phyloP scores from a whole-genome alignment of 169 alveolate genomes.

The Eimeria necatrix region DNA sequence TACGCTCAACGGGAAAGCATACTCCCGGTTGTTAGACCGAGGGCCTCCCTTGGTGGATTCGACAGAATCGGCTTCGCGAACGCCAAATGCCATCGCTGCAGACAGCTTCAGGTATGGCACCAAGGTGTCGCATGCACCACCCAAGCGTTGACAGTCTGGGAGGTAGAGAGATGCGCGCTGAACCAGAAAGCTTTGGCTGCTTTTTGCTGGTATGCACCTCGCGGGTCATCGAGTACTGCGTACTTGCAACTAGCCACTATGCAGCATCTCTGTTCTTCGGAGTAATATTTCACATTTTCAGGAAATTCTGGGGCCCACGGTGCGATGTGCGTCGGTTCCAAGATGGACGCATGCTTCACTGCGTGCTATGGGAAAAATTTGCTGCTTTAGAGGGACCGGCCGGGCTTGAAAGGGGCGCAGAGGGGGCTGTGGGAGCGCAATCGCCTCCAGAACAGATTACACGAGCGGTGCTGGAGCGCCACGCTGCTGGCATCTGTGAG shows the following conservation, averaged over 20 bases:
- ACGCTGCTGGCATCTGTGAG: constrained; percentile 33
- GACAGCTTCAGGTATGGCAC: constrained; percentile 74
- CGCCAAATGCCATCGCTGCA: constrained; percentile 71
- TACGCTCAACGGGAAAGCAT: constrained; percentile 61
- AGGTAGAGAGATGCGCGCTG: not conserved
- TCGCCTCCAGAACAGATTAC: constrained; percentile 53
- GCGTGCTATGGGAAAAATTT: constrained; percentile 74
- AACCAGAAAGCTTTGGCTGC: not conserved
- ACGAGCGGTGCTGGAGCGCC: constrained; percentile 50
- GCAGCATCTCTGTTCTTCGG: no score
- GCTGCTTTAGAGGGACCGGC: constrained; percentile 28
- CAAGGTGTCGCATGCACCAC: not conserved
- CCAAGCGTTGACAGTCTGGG: not conserved
- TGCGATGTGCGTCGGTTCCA: constrained; percentile 79
- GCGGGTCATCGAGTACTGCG: not conserved
- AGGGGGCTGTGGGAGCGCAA: not conserved
- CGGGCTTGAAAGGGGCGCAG: constrained; percentile 10
- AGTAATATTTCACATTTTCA: not conserved
- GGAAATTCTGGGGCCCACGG: constrained; percentile 80
- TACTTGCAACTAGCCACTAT: not conserved
- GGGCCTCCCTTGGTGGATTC: constrained; percentile 76
- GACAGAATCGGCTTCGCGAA: constrained; percentile 40
- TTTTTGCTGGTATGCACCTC: not conserved
- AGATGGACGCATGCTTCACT: constrained; percentile 74
- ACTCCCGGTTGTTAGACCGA: constrained; percentile 74